Base-by-base conservation (phyloP, 306 rosid species). In the Medicago arabica region DNA sequence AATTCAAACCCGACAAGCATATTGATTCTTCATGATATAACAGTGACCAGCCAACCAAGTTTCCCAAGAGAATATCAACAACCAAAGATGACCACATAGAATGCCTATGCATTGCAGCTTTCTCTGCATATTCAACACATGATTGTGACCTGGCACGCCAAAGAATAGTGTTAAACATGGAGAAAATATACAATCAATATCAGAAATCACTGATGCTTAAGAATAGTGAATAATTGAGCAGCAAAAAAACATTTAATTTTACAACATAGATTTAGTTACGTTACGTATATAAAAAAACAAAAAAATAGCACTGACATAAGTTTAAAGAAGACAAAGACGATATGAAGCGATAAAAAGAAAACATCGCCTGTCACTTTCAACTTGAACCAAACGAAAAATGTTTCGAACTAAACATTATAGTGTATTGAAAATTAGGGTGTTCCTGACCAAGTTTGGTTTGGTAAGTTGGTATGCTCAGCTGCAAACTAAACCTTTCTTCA, bases 21-120 rank as follows among this genome's bases (percentile, higher is more conserved):
- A 69, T 65, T 44, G 85, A 75, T 74, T 90, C 96, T 78, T 87
- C 75, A 75, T 88, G 84, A 87, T 75, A 85, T 80, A 92, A 75
- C 78, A 92, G 63, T 63, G 84, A 78, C 89, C 89, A 85, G 41
- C 97, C 98, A 80, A 92, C 68, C 88, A 88, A 76, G 85, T 89
- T 95, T 79, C 97, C 97, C 69, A 92, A 82, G 67, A 92, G 85
- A 58, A 87, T 77, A 88, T 92, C 97, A 69, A 88, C 87, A 76
- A 85, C 81, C 82, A 95, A 81, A 76, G 91, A 83, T 78, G 97
- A 89, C 97, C 97, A 95, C 86, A 88, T 72, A 49, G 93, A 89
- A 90, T 95, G 97, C 79, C 85, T 90, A 74, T 70, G 90, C 88
- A 88, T 81, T 71, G 98, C 90, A 78, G 92, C 89, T 85, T 90